Conservation (phyloP, 2,329 filamentous ascomycete genomes). For the Colletotrichum godetiae region DNA sequence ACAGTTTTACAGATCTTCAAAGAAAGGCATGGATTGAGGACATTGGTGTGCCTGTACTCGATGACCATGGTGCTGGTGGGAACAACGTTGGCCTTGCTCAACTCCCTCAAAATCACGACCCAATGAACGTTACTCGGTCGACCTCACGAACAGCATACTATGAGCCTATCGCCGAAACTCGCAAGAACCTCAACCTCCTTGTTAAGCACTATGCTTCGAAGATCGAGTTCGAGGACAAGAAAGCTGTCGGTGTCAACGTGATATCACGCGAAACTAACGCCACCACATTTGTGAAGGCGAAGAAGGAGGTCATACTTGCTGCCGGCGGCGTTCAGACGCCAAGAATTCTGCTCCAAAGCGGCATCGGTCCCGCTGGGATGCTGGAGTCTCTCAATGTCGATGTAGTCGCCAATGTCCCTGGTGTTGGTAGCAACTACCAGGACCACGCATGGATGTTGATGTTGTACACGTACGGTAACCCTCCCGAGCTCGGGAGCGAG, state of each 20-base stretch:
- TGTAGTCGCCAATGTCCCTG: constrained; percentile 29
- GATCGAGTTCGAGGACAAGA: constrained; percentile 36
- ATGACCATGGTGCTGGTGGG: constrained; percentile 35
- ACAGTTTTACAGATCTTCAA: constrained; percentile 8
- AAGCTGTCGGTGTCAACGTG: constrained; percentile 51
- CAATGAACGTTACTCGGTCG: constrained; percentile 52
- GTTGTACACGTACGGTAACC: constrained; percentile 20
- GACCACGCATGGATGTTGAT: constrained; percentile 32
- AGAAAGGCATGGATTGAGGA: constrained; percentile 30
- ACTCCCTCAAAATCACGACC: constrained; percentile 48
- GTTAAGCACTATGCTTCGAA: constrained; percentile 45
- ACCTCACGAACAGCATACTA: constrained; percentile 45
- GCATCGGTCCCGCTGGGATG: constrained; percentile 53
- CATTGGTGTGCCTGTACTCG: constrained; percentile 26
- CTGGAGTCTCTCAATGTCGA: constrained; percentile 53
- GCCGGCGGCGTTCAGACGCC: constrained; percentile 54
- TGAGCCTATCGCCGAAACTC: constrained; percentile 44
- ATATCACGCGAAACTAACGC: constrained; percentile 3
- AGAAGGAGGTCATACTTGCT: constrained; percentile 54
- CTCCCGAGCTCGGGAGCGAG: constrained; percentile 36
- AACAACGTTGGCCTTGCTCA: constrained; percentile 39
- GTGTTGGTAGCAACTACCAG: constrained; percentile 33
- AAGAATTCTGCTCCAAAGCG: constrained; percentile 60
- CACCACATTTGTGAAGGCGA: constrained; percentile 25
- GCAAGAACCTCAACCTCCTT: constrained; percentile 52